Percentiles rank a stretch among this genome's conserved stretches.
Evolutionary conservation across 805 yeast species (phyloP).

Genomic region (Ogataea kodamae): DNA sequence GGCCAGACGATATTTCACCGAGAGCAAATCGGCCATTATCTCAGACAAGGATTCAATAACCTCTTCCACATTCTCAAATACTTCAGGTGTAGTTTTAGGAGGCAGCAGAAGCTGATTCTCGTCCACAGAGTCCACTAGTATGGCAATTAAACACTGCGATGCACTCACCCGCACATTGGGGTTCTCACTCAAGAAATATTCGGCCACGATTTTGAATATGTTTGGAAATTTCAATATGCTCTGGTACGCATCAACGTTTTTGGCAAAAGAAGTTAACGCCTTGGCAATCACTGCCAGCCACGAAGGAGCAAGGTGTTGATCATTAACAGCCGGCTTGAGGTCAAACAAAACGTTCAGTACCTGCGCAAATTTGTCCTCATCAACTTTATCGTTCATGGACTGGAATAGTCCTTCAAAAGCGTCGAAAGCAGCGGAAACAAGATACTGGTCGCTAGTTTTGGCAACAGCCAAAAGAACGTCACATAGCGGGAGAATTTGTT

Average conservation of each 20-base stretch:
- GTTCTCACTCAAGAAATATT: constrained; percentile 66
- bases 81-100: constrained; percentile 43
- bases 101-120: constrained; percentile 57
- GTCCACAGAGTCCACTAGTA: constrained; percentile 64
- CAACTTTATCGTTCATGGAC: constrained; percentile 50
- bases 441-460: constrained; percentile 76
- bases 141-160: constrained; percentile 81
- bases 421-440: constrained; percentile 76
- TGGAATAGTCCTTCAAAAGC: constrained; percentile 80
- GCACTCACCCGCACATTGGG: constrained; percentile 68
- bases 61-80: constrained; percentile 55
- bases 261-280: constrained; percentile 57
- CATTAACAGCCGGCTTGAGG: constrained; percentile 77
- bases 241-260: constrained; percentile 42
- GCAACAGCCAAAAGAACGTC: constrained; percentile 72
- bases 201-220: constrained; percentile 52
- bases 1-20: constrained; percentile 72
- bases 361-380: constrained; percentile 58
- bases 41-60: constrained; percentile 50
- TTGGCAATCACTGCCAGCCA: constrained; percentile 95
- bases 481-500: constrained; percentile 67
- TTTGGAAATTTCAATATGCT: constrained; percentile 57
- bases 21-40: constrained; percentile 50
- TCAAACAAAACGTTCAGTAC: constrained; percentile 72
- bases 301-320: constrained; percentile 82